Conservation (phyloP, 495 filamentous ascomycete species). For the Extremus antarcticus region DNA sequence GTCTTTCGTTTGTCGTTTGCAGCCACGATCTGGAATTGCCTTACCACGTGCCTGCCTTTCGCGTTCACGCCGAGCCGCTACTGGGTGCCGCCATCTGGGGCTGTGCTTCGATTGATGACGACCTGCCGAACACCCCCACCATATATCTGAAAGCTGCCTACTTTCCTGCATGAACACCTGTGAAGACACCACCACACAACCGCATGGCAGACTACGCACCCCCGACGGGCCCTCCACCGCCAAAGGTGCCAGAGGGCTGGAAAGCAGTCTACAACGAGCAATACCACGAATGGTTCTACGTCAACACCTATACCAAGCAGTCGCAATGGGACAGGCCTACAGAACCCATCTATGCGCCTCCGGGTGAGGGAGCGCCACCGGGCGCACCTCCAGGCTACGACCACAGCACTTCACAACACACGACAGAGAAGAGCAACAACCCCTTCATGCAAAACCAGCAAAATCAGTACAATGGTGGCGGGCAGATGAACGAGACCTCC, state of each 20-base stretch:
- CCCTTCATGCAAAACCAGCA: constrained; percentile 36
- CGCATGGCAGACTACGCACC: constrained; percentile 53
- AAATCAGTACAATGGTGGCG: constrained; percentile 13
- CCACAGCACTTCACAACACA: constrained; percentile 21
- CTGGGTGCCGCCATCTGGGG: neutral
- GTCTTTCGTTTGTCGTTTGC: too few species aligned
- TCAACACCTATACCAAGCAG: constrained; percentile 72
- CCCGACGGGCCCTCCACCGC: constrained; percentile 73
- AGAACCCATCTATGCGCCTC: constrained; percentile 40
- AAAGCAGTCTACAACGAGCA: constrained; percentile 63
- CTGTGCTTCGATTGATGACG: neutral
- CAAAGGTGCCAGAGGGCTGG: constrained; percentile 82
- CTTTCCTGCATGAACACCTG: neutral
- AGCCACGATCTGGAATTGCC: too few species aligned
- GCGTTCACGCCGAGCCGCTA: neutral
- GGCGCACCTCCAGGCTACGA: constrained; percentile 56
- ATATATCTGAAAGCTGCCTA: neutral
- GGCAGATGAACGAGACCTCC: constrained; percentile 39
- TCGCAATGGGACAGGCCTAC: constrained; percentile 81
- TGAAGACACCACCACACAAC: neutral
- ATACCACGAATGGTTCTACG: constrained; percentile 58
- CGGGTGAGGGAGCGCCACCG: constrained; percentile 29
- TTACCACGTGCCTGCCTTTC: too few species aligned
- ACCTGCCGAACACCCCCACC: neutral
- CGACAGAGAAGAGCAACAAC: constrained; percentile 52